phyloP scores from a whole-genome alignment of 805 yeast genomes.

The Ogataea trehaloabstinens region DNA sequence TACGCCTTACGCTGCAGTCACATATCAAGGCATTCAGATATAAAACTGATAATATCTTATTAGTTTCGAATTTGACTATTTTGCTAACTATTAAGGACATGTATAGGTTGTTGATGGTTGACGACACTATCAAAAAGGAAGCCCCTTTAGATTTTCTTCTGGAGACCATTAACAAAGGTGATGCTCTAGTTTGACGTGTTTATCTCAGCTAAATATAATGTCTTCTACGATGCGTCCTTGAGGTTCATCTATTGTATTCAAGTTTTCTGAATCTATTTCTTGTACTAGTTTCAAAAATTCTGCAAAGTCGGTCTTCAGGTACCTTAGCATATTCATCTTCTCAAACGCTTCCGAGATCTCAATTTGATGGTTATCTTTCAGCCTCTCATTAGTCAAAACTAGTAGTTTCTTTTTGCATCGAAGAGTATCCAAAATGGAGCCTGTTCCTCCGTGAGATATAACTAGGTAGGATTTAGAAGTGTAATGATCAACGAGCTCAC shows the following conservation, averaged over 20 bases:
- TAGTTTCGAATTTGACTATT: slow-evolving; percentile 12
- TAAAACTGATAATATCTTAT: slow-evolving; percentile 14
- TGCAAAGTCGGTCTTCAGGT: slow-evolving; percentile 15
- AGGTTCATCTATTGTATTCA: slow-evolving; percentile 24
- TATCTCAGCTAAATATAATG: slow-evolving; percentile 10
- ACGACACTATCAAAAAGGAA: slow-evolving; percentile 7
- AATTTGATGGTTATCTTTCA: slow-evolving; percentile 87
- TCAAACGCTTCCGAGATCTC: slow-evolving; percentile 68
- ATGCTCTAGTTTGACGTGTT: too few species aligned
- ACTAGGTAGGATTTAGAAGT: slow-evolving; percentile 55
- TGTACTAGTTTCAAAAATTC: slow-evolving; percentile 17
- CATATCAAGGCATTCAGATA: slow-evolving; percentile 8
- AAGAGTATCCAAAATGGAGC: slow-evolving; percentile 80
- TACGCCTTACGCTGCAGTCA: slow-evolving; percentile 19
- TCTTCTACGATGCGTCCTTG: slow-evolving; percentile 19
- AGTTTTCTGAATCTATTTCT: slow-evolving; percentile 8
- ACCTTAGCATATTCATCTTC: slow-evolving; percentile 29
- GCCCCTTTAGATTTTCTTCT: slow-evolving; percentile 6
- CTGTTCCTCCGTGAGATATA: slow-evolving; percentile 89
- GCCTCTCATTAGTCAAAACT: slow-evolving; percentile 63
- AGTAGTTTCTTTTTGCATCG: slow-evolving; percentile 55
- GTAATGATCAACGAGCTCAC: slow-evolving; percentile 36
- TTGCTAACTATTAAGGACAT: slow-evolving; percentile 16
- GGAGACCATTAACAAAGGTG: slow-evolving; percentile 2
- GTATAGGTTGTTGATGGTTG: slow-evolving; percentile 1